A percentile compares a stretch with the other conserved stretches of the same genome.
phyloP scores from a whole-genome alignment of 2,329 filamentous ascomycete genomes.

The Achaetomium macrosporum region DNA sequence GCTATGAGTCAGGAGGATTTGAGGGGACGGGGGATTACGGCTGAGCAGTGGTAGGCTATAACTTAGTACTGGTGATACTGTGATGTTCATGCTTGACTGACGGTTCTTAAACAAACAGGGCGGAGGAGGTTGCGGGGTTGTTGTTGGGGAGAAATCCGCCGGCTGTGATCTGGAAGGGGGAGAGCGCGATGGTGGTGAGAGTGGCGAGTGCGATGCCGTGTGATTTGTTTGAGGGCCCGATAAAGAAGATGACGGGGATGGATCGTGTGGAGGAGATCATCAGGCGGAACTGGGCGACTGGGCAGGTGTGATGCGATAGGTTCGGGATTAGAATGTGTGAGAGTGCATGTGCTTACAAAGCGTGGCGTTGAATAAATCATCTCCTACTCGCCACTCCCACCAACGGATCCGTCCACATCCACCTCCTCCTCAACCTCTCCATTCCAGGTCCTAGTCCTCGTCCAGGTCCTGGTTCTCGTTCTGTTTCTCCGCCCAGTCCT shows the following conservation, averaged over 20 bases:
- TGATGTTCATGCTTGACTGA: too few species aligned
- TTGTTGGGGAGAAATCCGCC: conserved; percentile 20
- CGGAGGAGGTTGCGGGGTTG: conserved; percentile 16
- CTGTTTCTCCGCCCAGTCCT: not conserved
- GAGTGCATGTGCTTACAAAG: too few species aligned
- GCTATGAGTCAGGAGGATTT: conserved; percentile 22
- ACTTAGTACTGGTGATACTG: too few species aligned
- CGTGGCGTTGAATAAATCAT: too few species aligned
- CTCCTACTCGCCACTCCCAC: too few species aligned
- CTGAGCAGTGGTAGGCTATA: conserved; percentile 14
- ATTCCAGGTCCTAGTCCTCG: not conserved
- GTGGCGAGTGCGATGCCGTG: conserved; percentile 19
- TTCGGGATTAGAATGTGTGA: too few species aligned
- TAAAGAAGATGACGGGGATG: too few species aligned
- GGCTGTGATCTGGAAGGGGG: conserved; percentile 23
- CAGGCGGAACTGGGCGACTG: too few species aligned
- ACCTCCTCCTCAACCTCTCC: not conserved
- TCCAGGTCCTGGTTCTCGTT: not conserved
- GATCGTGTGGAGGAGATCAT: too few species aligned
- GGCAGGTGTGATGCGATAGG: too few species aligned
- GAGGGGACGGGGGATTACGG: conserved; percentile 6
- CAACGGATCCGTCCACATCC: not conserved
- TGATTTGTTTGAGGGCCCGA: not conserved
- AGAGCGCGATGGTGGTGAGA: conserved; percentile 18
- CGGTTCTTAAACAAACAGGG: conserved; percentile 15